These are phyloP conservation scores for Paramecium tetraurelia DNA, from an alignment of 73 alveolate genomes.

Conservation along the genomic window DNA sequence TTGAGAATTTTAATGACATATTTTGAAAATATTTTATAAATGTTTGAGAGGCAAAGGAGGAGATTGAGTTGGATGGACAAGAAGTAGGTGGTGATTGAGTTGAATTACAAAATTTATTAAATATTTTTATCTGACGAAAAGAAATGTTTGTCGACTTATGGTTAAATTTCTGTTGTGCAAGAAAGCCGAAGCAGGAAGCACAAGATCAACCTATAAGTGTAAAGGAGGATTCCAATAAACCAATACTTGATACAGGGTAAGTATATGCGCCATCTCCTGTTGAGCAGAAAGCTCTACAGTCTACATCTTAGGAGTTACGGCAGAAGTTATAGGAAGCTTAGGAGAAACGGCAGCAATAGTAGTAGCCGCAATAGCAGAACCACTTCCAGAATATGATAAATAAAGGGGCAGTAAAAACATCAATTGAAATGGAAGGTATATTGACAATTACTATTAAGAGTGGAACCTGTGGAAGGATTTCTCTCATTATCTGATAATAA, in stretches of 20 bases:
- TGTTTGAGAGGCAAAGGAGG: not conserved
- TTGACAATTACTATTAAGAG: not conserved
- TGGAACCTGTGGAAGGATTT: conserved; percentile 49
- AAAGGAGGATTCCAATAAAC: not conserved
- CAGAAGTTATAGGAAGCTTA: not conserved
- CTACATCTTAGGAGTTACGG: not conserved
- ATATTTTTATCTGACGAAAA: not conserved
- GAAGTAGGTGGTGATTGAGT: not conserved
- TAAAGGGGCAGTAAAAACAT: conserved; percentile 26
- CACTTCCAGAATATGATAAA: not conserved
- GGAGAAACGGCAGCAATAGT: not conserved
- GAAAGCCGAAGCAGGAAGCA: not conserved
- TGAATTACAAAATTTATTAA: not conserved
- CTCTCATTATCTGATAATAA: conserved; percentile 27
- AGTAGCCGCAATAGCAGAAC: not conserved
- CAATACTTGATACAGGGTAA: not conserved
- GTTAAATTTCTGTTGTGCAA: conserved; percentile 31
- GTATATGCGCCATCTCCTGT: not conserved
- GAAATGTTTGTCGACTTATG: conserved; percentile 16
- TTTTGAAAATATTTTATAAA: not conserved
- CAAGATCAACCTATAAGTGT: not conserved
- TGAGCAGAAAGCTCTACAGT: not conserved
- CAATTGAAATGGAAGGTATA: conserved; percentile 44
- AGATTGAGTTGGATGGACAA: not conserved
- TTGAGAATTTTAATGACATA: not conserved